These are phyloP conservation scores for Rhododendron ovatum DNA, from an alignment of 148 eudicot genomes.

Conservation along the genomic window DNA sequence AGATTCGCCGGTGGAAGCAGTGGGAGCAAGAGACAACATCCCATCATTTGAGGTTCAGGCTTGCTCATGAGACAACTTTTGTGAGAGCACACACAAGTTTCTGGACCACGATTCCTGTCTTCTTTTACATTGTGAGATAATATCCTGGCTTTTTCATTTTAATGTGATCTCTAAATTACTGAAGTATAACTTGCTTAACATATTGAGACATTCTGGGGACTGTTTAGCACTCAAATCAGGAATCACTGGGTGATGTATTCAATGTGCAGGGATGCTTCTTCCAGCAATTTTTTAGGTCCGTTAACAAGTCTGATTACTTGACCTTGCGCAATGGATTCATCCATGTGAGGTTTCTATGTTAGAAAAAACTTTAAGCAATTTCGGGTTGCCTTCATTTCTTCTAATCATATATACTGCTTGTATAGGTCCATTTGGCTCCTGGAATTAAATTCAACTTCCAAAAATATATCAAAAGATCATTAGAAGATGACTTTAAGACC, in stretches of 20 bases:
- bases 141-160: not conserved
- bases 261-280: slow-evolving; percentile 69
- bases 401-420: slow-evolving; percentile 1
- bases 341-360: slow-evolving; percentile 41
- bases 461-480: slow-evolving; percentile 82
- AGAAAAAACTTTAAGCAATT: not conserved
- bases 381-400: not conserved
- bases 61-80: slow-evolving; percentile 83
- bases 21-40: slow-evolving; percentile 71
- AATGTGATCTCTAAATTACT: not conserved
- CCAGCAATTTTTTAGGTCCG: slow-evolving; percentile 77
- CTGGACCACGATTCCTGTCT: slow-evolving; percentile 62
- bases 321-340: slow-evolving; percentile 88
- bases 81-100: slow-evolving; percentile 70
- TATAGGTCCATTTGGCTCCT: slow-evolving; percentile 77
- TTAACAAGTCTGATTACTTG: slow-evolving; percentile 76
- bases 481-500: slow-evolving; percentile 87
- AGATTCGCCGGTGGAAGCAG: slow-evolving; percentile 81
- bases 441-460: slow-evolving; percentile 83
- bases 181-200: not conserved
- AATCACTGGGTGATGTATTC: not conserved
- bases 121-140: slow-evolving; percentile 61
- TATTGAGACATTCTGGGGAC: not conserved
- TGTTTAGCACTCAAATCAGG: not conserved
- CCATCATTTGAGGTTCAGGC: slow-evolving; percentile 68